Evolutionary conservation across 108 stramenopile species (phyloP).

Genomic region (Skeletonema menzelii): DNA sequence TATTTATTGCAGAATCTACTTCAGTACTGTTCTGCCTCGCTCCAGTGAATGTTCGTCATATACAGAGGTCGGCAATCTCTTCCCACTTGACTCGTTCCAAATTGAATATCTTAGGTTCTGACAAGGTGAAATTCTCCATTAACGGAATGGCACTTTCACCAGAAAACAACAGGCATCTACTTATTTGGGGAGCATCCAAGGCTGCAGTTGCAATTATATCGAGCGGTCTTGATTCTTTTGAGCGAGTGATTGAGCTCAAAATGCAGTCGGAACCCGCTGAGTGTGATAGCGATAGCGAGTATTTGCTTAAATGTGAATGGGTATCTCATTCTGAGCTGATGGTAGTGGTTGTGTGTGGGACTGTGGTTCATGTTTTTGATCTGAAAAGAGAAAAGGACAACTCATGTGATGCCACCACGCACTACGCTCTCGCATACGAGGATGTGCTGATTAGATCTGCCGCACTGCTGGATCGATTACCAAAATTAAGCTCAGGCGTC

Average conservation of each 20-base stretch:
- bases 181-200: slow-evolving; percentile 70
- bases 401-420: slow-evolving; percentile 35
- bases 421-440: slow-evolving; percentile 50
- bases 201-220: slow-evolving; percentile 59
- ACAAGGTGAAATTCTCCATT: slow-evolving; percentile 54
- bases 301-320: slow-evolving; percentile 66
- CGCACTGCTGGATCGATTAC: slow-evolving; percentile 19
- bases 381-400: slow-evolving; percentile 35
- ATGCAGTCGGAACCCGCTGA: slow-evolving; percentile 59
- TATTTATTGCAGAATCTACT: slow-evolving; percentile 57
- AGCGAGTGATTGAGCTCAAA: slow-evolving; percentile 50
- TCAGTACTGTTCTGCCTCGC: slow-evolving; percentile 64
- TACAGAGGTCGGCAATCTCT: slow-evolving; percentile 21
- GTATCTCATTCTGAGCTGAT: slow-evolving; percentile 61
- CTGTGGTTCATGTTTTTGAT: slow-evolving; percentile 66
- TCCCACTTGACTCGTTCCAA: slow-evolving; percentile 42
- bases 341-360: slow-evolving; percentile 59
- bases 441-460: slow-evolving; percentile 49
- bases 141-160: slow-evolving; percentile 57
- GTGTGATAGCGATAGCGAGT: slow-evolving; percentile 54
- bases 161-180: slow-evolving; percentile 63
- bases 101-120: slow-evolving; percentile 58
- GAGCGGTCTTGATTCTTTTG: slow-evolving; percentile 48
- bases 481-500: neutral
- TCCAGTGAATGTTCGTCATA: slow-evolving; percentile 47